These are phyloP conservation scores for Rutstroemia sp. DNA, from an alignment of 2,329 filamentous ascomycete genomes.

Conservation along the genomic window DNA sequence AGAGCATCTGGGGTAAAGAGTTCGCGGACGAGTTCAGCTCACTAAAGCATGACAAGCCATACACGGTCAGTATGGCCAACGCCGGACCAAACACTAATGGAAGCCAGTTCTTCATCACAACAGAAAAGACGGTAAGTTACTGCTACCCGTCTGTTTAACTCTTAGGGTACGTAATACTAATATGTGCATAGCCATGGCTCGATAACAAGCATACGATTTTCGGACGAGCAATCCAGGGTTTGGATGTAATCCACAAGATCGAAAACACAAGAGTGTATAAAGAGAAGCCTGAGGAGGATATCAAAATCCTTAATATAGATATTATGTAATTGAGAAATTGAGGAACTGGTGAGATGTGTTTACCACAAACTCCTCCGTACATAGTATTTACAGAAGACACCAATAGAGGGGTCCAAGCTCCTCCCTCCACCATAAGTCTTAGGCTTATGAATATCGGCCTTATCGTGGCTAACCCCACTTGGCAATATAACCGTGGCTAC, in stretches of 20 bases:
- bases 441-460: no score
- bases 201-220: slow-evolving; percentile 97
- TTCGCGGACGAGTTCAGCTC: slow-evolving; percentile 92
- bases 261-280: slow-evolving; percentile 80
- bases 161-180: slow-evolving; percentile 11
- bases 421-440: no score
- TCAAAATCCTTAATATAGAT: slow-evolving; percentile 87
- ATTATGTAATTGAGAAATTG: slow-evolving; percentile 22
- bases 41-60: slow-evolving; percentile 89
- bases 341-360: background rate
- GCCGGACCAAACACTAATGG: slow-evolving; percentile 93
- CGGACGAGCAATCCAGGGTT: slow-evolving; percentile 77
- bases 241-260: slow-evolving; percentile 94
- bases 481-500: no score
- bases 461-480: no score
- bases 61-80: slow-evolving; percentile 96
- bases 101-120: slow-evolving; percentile 97
- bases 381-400: no score
- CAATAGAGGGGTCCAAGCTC: no score
- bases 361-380: no score
- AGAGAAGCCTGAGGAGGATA: slow-evolving; percentile 93
- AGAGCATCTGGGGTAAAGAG: slow-evolving; percentile 86
- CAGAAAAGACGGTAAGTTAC: slow-evolving; percentile 74
- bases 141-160: background rate
- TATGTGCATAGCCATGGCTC: slow-evolving; percentile 62